Evolutionary conservation across 257 asterid genomes (phyloP), one percentile per base, ranked within the genome.

Genomic region (Nicotiana paniculata): DNA sequence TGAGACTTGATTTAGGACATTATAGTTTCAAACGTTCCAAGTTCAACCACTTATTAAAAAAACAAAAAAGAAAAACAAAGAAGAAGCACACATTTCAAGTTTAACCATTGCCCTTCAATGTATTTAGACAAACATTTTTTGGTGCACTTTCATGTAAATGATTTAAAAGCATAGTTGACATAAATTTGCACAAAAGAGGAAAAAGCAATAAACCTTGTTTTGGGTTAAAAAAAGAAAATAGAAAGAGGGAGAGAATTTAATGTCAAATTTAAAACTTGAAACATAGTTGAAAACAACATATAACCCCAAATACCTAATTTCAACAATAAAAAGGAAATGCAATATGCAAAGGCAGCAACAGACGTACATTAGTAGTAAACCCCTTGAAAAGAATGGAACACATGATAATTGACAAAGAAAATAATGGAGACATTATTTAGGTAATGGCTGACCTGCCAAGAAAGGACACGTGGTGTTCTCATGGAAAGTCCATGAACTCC

Each of bases 391-490:
- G 5, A 11, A 66, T 30, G 63, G 39, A 81, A 66, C 86, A 86
- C 84, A 77, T 81, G 86, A 83, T 81, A 81, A 17, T 79, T 74
- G 37, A 81, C 72, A 77, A 35, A 59, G 17, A 12, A 61, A 79
- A 79, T 28, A 80, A 80, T 80, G 63, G 32, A 3, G 61, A 37
- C 82, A 79, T 76, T 5, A 26, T 37, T 79, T 54, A 10, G 63
- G 85, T 21, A 53, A 33, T 24, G 79, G 80, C 82, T 32, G 74
- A 48, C 58, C 85, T 85, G 86, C 85, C 79, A 87, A 72, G 67
- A 79, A 87, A 69, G 89, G 93, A 88, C 95, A 90, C 97, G 95
- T 93, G 91, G 85, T 63, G 43, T 77, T 85, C 86, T 83, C 90
- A 84, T 84, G 86, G 77, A 89, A 90, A 90, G 88, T 87, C 87